phyloP scores from a whole-genome alignment of 2,329 filamentous ascomycete genomes.

The Cladosporium phlei region DNA sequence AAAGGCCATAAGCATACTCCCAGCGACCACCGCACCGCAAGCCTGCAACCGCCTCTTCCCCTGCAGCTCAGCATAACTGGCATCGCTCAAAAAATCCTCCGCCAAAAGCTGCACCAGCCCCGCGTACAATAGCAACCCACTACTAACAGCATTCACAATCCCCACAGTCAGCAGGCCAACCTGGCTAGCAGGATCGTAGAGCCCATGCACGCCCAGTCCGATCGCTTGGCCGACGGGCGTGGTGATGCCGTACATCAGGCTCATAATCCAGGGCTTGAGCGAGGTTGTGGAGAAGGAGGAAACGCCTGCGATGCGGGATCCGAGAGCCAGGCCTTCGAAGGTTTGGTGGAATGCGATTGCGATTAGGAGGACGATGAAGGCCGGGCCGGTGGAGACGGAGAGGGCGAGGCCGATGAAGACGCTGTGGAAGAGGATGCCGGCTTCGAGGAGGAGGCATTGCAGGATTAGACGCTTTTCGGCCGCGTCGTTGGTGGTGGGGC shows the following conservation, averaged over 20 bases:
- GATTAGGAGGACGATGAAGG: constrained; percentile 62
- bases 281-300: constrained; percentile 68
- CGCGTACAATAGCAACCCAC: constrained; percentile 46
- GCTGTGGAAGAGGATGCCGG: constrained; percentile 74
- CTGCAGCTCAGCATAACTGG: constrained; percentile 56
- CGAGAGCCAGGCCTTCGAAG: constrained; percentile 65
- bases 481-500: constrained; percentile 5
- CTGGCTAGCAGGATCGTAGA: constrained; percentile 47
- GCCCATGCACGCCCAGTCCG: constrained; percentile 45
- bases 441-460: constrained; percentile 70
- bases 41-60: constrained; percentile 58
- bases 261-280: constrained; percentile 68
- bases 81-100: constrained; percentile 55
- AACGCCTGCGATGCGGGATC: constrained; percentile 65
- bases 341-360: constrained; percentile 70
- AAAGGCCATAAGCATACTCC: constrained; percentile 60
- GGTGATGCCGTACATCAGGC: constrained; percentile 57
- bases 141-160: constrained; percentile 47
- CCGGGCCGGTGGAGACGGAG: constrained; percentile 60
- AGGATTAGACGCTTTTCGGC: constrained; percentile 60
- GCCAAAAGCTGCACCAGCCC: constrained; percentile 47
- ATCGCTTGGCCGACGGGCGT: constrained; percentile 49
- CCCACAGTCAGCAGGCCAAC: constrained; percentile 47
- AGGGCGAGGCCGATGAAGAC: constrained; percentile 72
- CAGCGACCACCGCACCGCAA: constrained; percentile 56